Conservation (phyloP, 257 asterid genomes). For the Coffea eugenioides region DNA sequence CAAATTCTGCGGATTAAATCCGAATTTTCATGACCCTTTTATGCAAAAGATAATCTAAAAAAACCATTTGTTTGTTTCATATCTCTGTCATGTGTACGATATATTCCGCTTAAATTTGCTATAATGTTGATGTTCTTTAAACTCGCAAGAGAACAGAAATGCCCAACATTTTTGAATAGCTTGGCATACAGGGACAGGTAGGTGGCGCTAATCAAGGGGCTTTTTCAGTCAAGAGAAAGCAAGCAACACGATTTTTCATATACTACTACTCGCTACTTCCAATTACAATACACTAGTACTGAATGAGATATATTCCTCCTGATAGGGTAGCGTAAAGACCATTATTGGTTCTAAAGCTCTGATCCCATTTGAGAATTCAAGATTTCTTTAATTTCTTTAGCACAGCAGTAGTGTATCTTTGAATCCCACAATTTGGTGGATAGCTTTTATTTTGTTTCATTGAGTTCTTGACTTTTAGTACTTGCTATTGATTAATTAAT, state of each 20-base stretch:
- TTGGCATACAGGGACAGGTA: not conserved
- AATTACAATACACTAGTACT: not conserved
- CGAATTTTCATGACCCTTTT: not conserved
- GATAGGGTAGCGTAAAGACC: not conserved
- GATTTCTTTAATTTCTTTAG: not conserved
- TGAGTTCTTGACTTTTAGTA: constrained; percentile 5
- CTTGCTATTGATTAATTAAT: not conserved
- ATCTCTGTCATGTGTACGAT: not conserved
- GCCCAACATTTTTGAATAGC: not conserved
- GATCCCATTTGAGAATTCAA: not conserved
- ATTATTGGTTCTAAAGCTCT: not conserved
- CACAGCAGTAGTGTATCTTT: not conserved
- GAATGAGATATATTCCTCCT: not conserved
- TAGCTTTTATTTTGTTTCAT: not conserved
- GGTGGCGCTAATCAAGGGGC: constrained; percentile 40
- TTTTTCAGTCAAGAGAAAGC: constrained; percentile 30
- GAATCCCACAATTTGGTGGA: not conserved
- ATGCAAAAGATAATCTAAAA: no score
- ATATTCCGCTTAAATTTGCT: not conserved
- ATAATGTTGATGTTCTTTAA: not conserved
- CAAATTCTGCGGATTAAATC: not conserved
- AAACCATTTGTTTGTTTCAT: no score
- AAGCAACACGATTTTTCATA: not conserved
- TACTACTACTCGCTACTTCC: not conserved
- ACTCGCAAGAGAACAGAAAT: not conserved